These are phyloP conservation scores for Ophiostoma ips DNA, from an alignment of 2,329 filamentous ascomycete species.

Conservation along the genomic window DNA sequence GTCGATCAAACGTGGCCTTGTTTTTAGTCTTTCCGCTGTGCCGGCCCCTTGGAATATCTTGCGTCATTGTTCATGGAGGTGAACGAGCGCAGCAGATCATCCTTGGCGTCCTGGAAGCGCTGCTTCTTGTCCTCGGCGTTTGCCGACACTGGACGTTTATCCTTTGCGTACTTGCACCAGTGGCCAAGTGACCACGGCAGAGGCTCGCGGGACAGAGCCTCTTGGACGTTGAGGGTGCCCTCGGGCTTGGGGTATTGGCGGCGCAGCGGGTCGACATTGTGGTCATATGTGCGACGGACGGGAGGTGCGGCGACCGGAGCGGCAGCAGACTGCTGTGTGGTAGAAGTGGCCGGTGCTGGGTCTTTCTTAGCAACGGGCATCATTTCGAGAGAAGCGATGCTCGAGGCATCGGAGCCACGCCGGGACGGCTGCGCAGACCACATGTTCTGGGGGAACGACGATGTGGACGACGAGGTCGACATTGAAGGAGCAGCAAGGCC, in stretches of 20 bases:
- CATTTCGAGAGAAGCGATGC: neutral
- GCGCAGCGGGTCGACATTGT: slow-evolving; percentile 20
- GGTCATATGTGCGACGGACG: neutral
- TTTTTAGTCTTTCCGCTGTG: no score
- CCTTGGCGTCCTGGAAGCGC: slow-evolving; percentile 34
- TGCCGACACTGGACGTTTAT: slow-evolving; percentile 18
- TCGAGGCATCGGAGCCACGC: slow-evolving; percentile 11
- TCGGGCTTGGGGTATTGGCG: slow-evolving; percentile 28
- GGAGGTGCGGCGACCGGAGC: neutral
- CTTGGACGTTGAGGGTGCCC: slow-evolving; percentile 26
- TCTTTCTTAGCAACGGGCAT: neutral
- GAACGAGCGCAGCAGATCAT: slow-evolving; percentile 27
- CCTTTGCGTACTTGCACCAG: slow-evolving; percentile 20
- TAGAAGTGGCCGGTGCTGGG: neutral
- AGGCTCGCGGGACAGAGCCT: slow-evolving; percentile 30
- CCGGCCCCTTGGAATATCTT: no score
- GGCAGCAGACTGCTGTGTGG: neutral
- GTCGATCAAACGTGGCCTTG: no score
- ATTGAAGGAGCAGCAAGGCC: slow-evolving; percentile 2
- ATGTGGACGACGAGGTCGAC: slow-evolving; percentile 3
- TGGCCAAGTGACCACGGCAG: slow-evolving; percentile 26
- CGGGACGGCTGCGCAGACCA: slow-evolving; percentile 10
- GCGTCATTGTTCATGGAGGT: neutral
- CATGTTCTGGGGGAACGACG: neutral
- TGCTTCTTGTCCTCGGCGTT: slow-evolving; percentile 18